Base-by-base conservation (phyloP, 2,329 filamentous ascomycete species). In the Fusarium nisikadoi region DNA sequence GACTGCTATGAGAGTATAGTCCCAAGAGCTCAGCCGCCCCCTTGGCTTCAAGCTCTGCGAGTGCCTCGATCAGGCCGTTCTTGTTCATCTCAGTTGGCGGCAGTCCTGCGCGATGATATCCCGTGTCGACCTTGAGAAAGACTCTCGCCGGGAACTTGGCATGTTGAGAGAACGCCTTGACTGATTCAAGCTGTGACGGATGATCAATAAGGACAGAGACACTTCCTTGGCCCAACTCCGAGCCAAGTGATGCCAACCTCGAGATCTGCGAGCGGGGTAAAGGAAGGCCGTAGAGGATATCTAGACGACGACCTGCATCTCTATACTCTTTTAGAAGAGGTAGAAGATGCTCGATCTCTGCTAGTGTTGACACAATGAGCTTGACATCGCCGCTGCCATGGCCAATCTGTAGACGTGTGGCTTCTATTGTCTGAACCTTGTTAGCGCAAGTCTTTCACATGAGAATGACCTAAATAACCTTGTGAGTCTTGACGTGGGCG, bases 401-500 rank as follows among this genome's bases (percentile, higher is more conserved):
- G 0, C 88, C 88, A 8, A 89, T 82, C 79, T 92, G 89, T 19
- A 91, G 71, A 14, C 81, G 81, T 1, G 89, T 81, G 6, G 89
- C 76, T 76, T 91, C 84, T 3, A 81, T 76, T 0, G 90, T 92
- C 87, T 89, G 53, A 3, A 0, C 1, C 2, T 1, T 19, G 13
- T 61, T 27, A 67, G 60, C 3, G 3, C 6, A 8, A 1, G 10
- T 14, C 5, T 0, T 1, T 1, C 5, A n/a, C 6, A 16, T 1
- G 2, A 1, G 3, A 1, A 3, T 4, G 6, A 4, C 25, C 11
- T 2, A 6, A 20, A 43, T 41, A 8, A 88, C 88, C 80, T 92
- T 92, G 77, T 92, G 90, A 12, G 89, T 91, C 78, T 92, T 92
- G 9, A 92, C 84, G 72, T 92, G 90, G 0, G 88, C 87, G 17